phyloP scores from a whole-genome alignment of 2,329 filamentous ascomycete species.

The Penicillium decumbens region DNA sequence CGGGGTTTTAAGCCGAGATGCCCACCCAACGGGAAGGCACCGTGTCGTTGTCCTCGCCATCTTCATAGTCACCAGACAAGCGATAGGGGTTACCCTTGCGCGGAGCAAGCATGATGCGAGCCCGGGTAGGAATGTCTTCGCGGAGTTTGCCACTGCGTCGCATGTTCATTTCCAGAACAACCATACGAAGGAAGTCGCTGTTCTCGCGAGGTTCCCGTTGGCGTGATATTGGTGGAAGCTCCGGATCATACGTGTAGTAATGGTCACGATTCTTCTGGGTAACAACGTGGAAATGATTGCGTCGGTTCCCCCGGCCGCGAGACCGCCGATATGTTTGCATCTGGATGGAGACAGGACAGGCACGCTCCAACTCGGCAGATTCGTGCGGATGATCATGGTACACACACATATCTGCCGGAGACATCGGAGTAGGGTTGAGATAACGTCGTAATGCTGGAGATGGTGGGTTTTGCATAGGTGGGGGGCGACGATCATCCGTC shows the following conservation, averaged over 20 bases:
- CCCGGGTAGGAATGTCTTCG: constrained; percentile 50
- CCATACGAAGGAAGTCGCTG: constrained; percentile 58
- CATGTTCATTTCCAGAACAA: constrained; percentile 66
- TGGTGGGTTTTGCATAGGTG: constrained; percentile 50
- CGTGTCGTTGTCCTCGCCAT: constrained; percentile 20
- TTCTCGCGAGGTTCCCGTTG: constrained; percentile 62
- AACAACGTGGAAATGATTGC: constrained; percentile 36
- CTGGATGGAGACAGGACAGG: constrained; percentile 54
- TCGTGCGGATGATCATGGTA: constrained; percentile 41
- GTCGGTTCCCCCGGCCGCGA: constrained; percentile 27
- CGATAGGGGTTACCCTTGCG: constrained; percentile 35
- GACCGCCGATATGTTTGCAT: constrained; percentile 56
- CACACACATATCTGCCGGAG: constrained; percentile 44
- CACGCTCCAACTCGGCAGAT: constrained; percentile 24
- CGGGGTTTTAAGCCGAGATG: constrained; percentile 12
- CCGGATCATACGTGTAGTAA: constrained; percentile 32
- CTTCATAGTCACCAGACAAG: constrained; percentile 19
- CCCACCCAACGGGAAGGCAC: constrained; percentile 24
- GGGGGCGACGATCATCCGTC: constrained; percentile 58
- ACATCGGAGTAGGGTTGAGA: constrained; percentile 53
- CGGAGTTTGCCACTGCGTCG: constrained; percentile 59
- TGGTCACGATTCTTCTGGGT: constrained; percentile 42
- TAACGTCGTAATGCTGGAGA: constrained; percentile 57
- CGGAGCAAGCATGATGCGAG: constrained; percentile 58
- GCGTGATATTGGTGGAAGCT: constrained; percentile 44